Percentiles rank a stretch among this genome's conserved stretches.
These are phyloP conservation scores for Syzygium jambos DNA, from an alignment of 345 rosid species.

Conservation along the genomic window DNA sequence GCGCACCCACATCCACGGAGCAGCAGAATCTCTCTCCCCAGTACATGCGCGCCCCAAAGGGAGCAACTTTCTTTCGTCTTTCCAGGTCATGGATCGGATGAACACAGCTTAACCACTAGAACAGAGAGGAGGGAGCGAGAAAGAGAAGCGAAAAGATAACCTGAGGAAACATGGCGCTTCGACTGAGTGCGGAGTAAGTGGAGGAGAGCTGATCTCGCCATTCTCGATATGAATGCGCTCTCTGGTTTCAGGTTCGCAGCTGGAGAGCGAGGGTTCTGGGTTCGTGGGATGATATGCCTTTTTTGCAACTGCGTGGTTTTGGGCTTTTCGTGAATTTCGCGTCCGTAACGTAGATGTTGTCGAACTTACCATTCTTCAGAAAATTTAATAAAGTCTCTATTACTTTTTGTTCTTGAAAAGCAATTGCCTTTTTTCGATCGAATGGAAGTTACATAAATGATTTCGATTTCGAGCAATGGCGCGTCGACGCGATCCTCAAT, in stretches of 20 bases:
- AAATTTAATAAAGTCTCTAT: background rate
- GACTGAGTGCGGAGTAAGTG: slow-evolving; percentile 46
- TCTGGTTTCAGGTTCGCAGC: background rate
- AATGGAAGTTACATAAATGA: background rate
- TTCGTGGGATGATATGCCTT: background rate
- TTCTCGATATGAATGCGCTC: background rate
- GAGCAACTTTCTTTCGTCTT: background rate
- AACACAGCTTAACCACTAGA: background rate
- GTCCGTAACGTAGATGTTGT: background rate
- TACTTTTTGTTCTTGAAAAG: background rate
- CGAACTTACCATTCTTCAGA: background rate
- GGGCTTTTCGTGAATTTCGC: background rate
- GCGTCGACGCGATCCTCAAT: background rate
- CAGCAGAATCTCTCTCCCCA: background rate
- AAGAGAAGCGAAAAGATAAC: slow-evolving; percentile 9
- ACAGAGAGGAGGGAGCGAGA: background rate
- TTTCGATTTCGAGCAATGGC: background rate
- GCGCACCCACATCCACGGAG: background rate
- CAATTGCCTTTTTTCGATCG: background rate
- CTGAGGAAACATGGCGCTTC: slow-evolving; percentile 36
- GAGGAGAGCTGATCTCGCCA: slow-evolving; percentile 55
- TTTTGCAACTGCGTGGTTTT: background rate
- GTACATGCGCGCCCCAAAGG: background rate
- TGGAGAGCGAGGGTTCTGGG: background rate
- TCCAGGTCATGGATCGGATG: background rate